phyloP scores from a whole-genome alignment of 805 yeast species.

The Zygoascus flipseniorum region DNA sequence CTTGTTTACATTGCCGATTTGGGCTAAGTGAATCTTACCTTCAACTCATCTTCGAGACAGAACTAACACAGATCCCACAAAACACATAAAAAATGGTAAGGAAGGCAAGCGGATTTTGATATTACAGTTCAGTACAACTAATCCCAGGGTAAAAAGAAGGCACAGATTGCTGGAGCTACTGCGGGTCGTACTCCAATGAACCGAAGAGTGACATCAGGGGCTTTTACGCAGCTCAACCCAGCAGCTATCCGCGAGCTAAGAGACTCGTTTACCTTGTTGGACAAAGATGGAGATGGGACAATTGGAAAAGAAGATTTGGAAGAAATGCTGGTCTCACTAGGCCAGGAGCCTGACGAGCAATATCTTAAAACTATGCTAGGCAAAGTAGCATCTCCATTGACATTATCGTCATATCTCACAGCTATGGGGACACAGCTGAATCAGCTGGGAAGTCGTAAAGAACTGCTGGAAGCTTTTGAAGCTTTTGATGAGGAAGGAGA shows the following conservation, averaged over 20 bases:
- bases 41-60: background rate
- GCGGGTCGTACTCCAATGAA: background rate
- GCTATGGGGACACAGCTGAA: conserved; percentile 50
- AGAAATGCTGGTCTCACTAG: conserved; percentile 36
- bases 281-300: conserved; percentile 69
- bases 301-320: conserved; percentile 30
- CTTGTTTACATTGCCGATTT: conserved; percentile 1
- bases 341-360: conserved; percentile 33
- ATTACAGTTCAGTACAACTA: background rate
- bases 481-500: conserved; percentile 36
- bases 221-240: conserved; percentile 41
- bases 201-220: conserved; percentile 21
- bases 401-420: conserved; percentile 59
- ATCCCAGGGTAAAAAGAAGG: conserved; percentile 2
- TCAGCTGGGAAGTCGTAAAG: conserved; percentile 43
- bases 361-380: conserved; percentile 45
- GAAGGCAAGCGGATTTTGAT: background rate
- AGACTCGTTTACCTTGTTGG: conserved; percentile 72
- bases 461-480: conserved; percentile 50
- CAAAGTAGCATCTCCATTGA: conserved; percentile 33
- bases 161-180: conserved; percentile 1
- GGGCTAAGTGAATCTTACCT: background rate
- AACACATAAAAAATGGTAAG: conserved; percentile 1
- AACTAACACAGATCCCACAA: background rate
- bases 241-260: conserved; percentile 58